Evolutionary conservation across 2,329 filamentous ascomycete species (phyloP).

Genomic region (Aspergillus brunneoviolaceus): DNA sequence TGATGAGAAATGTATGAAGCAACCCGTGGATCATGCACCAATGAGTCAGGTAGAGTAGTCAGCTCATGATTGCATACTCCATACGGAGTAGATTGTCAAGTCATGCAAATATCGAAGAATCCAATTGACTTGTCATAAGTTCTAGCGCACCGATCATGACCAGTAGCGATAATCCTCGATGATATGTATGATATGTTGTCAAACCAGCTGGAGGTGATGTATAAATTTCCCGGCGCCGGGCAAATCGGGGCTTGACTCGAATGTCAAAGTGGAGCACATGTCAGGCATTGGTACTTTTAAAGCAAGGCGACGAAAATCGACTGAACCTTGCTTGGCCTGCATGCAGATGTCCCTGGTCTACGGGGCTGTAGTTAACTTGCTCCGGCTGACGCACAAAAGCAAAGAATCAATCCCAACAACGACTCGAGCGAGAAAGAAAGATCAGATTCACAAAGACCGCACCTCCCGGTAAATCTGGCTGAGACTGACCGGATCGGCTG

Average conservation of each 20-base stretch:
- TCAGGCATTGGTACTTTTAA: neutral
- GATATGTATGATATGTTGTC: neutral
- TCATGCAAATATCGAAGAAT: too few relatives aligned
- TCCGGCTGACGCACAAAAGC: too few relatives aligned
- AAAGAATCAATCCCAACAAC: too few relatives aligned
- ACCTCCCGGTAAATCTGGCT: too few relatives aligned
- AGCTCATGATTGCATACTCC: too few relatives aligned
- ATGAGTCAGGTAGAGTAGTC: too few relatives aligned
- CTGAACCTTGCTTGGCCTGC: neutral
- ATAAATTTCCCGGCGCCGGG: neutral
- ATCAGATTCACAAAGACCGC: neutral
- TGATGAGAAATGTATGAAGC: too few relatives aligned
- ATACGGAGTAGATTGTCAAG: too few relatives aligned
- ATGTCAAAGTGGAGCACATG: neutral
- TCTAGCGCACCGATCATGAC: too few relatives aligned
- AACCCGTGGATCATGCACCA: too few relatives aligned
- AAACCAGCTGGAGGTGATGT: neutral
- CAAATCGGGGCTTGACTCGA: neutral
- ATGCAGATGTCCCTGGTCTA: neutral
- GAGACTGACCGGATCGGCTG: neutral
- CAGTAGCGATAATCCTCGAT: neutral
- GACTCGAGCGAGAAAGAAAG: neutral
- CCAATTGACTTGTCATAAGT: too few relatives aligned
- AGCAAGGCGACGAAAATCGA: neutral
- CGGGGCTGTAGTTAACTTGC: too few relatives aligned